Evolutionary conservation across 148 eudicot species (phyloP).

Genomic region (Diospyros kaki): DNA sequence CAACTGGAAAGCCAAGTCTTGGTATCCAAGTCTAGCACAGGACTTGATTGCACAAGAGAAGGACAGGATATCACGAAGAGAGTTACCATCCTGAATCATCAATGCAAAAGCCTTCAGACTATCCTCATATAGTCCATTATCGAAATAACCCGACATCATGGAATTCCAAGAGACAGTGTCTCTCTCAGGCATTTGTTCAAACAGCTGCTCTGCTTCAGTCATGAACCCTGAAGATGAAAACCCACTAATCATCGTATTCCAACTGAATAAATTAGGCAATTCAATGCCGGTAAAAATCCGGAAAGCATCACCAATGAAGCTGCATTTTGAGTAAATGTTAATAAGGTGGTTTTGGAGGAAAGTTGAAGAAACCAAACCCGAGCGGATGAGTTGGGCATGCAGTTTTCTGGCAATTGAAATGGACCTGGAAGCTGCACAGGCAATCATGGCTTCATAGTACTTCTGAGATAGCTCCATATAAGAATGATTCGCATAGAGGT

Average conservation of each 20-base stretch:
- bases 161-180: conserved; percentile 38
- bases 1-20: conserved; percentile 27
- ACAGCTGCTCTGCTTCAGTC: conserved; percentile 27
- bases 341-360: conserved; percentile 39
- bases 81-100: conserved; percentile 14
- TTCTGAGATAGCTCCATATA: conserved; percentile 30
- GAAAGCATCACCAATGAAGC: conserved; percentile 23
- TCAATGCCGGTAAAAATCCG: conserved; percentile 19
- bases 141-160: conserved; percentile 35
- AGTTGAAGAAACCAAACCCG: conserved; percentile 24
- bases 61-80: conserved; percentile 23
- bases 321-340: conserved; percentile 24
- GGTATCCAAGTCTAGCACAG: conserved; percentile 28
- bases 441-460: conserved; percentile 24
- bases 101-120: conserved; percentile 20
- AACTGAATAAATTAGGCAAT: conserved; percentile 27
- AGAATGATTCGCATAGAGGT: background rate
- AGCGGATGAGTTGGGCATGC: conserved; percentile 31
- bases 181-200: conserved; percentile 35
- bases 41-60: conserved; percentile 38
- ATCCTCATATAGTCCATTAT: conserved; percentile 19
- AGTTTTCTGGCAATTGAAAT: conserved; percentile 20
- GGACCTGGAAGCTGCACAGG: conserved; percentile 17
- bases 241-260: conserved; percentile 28
- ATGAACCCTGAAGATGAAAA: conserved; percentile 17